Evolutionary conservation across 768 basidiomycete species (phyloP).

Genomic region (Royoungia palumana): DNA sequence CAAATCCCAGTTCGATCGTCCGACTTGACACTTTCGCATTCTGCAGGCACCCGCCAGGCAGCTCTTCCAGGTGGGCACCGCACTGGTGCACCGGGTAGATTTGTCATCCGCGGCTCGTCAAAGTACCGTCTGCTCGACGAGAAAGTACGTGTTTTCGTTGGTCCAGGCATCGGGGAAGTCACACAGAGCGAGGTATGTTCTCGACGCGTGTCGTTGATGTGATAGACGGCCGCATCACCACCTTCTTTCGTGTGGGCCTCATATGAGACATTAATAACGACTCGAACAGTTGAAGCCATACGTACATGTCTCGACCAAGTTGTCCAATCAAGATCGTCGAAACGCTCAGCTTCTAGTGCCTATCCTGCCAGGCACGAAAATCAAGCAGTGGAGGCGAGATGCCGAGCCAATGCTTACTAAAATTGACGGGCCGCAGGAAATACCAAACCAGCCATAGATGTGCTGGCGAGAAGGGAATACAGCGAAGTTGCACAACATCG

Average conservation of each 20-base stretch:
- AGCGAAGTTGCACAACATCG: neutral
- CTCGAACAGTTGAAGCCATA: constrained; percentile 25
- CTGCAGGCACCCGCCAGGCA: constrained; percentile 76
- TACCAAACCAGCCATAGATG: neutral
- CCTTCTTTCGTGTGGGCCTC: neutral
- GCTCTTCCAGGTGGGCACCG: constrained; percentile 79
- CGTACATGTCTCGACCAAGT: constrained; percentile 24
- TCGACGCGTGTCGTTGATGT: neutral
- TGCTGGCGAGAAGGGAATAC: too few relatives aligned
- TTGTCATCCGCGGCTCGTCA: constrained; percentile 70
- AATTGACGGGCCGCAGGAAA: neutral
- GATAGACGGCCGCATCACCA: neutral
- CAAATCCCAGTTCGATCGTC: neutral
- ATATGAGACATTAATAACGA: neutral
- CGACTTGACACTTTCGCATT: neutral
- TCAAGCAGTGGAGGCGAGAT: constrained; percentile 26
- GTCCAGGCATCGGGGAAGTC: constrained; percentile 68
- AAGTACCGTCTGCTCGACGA: constrained; percentile 82
- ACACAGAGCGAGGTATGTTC: constrained; percentile 51
- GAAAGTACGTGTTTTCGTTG: constrained; percentile 80
- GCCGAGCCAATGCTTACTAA: constrained; percentile 4
- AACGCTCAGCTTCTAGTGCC: constrained; percentile 27
- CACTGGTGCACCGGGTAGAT: constrained; percentile 86
- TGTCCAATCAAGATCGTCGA: constrained; percentile 22
- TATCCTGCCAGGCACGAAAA: constrained; percentile 21